Percentiles rank a stretch among this genome's conserved stretches.
Evolutionary conservation across 23 red algal species (phyloP).

Genomic region (Gracilariopsis chorda): DNA sequence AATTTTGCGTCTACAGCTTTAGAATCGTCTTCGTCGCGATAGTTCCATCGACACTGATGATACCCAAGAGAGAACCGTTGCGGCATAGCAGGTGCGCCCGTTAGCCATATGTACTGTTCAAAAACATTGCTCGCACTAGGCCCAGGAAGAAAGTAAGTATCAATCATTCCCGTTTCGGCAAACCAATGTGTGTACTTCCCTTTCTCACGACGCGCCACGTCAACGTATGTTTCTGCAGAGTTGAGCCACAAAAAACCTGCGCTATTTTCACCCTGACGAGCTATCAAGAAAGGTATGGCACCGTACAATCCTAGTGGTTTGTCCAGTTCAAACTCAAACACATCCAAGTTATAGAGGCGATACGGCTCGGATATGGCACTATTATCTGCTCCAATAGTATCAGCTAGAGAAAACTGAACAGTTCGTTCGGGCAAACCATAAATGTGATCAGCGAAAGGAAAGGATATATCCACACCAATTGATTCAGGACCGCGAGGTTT

Average conservation of each 20-base stretch:
- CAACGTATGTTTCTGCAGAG: constrained; percentile 88
- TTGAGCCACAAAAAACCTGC: constrained; percentile 85
- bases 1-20: constrained; percentile 69
- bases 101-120: constrained; percentile 73
- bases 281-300: constrained; percentile 74
- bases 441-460: constrained; percentile 72
- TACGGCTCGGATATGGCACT: constrained; percentile 59
- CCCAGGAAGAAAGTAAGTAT: constrained; percentile 73
- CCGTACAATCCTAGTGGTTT: constrained; percentile 92
- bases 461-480: constrained; percentile 77
- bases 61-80: constrained; percentile 88
- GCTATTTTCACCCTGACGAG: constrained; percentile 8
- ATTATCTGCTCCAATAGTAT: constrained; percentile 49
- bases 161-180: constrained; percentile 82
- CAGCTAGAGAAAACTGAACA: constrained; percentile 54
- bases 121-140: constrained; percentile 36
- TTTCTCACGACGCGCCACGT: constrained; percentile 14
- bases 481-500: constrained; percentile 77
- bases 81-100: constrained; percentile 81
- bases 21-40: constrained; percentile 81
- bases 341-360: constrained; percentile 95
- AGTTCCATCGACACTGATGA: constrained; percentile 98
- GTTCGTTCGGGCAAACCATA: constrained; percentile 89
- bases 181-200: constrained; percentile 75
- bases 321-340: constrained; percentile 96